Percentiles rank a stretch among this genome's conserved stretches.
Conservation (phyloP, 352 stramenopile species). For the Pythium guiyangense region DNA sequence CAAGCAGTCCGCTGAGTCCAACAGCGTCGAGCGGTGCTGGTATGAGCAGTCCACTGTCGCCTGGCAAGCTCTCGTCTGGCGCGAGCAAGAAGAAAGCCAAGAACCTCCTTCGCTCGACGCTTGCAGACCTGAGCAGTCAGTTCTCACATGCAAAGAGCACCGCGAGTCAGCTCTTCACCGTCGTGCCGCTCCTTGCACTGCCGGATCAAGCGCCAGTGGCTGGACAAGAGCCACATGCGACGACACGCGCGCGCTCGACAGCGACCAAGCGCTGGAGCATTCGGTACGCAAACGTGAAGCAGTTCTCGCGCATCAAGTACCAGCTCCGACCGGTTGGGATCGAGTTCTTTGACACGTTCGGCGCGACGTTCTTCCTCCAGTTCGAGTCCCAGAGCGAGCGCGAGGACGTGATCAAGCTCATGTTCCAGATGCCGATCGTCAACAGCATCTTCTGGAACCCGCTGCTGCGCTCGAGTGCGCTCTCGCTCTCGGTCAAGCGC, state of each 20-base stretch:
- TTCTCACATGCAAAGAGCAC: constrained; percentile 35
- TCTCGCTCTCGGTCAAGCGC: constrained; percentile 58
- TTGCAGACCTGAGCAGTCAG: constrained; percentile 45
- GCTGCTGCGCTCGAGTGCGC: constrained; percentile 50
- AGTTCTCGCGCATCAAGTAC: constrained; percentile 79
- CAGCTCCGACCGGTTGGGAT: constrained; percentile 72
- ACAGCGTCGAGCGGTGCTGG: neutral
- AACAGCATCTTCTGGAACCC: constrained; percentile 83
- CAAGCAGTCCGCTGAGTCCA: constrained; percentile 13
- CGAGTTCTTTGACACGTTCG: constrained; percentile 69
- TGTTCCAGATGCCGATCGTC: constrained; percentile 78
- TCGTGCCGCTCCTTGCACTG: constrained; percentile 23
- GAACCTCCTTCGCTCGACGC: constrained; percentile 39
- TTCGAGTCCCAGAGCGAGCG: constrained; percentile 47
- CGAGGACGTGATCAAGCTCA: constrained; percentile 61
- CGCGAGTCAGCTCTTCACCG: constrained; percentile 35
- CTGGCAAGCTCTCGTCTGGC: constrained; percentile 6
- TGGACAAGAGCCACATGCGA: neutral
- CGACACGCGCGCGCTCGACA: neutral
- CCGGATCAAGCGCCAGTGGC: neutral
- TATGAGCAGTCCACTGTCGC: constrained; percentile 15
- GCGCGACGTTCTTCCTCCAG: constrained; percentile 68
- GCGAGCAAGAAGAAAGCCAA: constrained; percentile 42
- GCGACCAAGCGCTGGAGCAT: constrained; percentile 42
- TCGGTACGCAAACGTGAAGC: constrained; percentile 59